Conservation (phyloP, 2,329 filamentous ascomycete genomes). For the Fusarium nelsonii region DNA sequence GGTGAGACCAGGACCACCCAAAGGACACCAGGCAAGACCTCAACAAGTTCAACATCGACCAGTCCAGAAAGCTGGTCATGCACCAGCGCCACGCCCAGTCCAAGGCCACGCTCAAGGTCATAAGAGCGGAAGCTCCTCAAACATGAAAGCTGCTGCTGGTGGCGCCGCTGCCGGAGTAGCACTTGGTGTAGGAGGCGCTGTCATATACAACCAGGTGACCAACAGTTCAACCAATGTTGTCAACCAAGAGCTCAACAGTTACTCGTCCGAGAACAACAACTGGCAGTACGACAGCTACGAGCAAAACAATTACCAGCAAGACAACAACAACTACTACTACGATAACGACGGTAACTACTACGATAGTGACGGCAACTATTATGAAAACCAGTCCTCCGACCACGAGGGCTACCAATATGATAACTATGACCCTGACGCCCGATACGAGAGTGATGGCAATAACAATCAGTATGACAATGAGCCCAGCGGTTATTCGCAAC, state of each 20-base stretch:
- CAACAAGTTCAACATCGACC: conserved; percentile 5
- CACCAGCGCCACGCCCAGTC: background rate
- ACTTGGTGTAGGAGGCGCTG: background rate
- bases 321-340: background rate
- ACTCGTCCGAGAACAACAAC: conserved; percentile 6
- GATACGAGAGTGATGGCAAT: background rate
- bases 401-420: background rate
- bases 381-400: conserved; percentile 3
- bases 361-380: background rate
- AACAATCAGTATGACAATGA: background rate
- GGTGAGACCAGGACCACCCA: background rate
- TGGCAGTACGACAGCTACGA: conserved; percentile 5
- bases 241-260: conserved; percentile 10
- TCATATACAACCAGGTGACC: conserved; percentile 10
- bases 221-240: conserved; percentile 17
- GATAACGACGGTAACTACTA: background rate
- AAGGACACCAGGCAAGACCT: conserved; percentile 1
- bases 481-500: background rate
- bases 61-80: background rate
- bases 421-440: background rate
- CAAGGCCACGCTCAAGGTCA: background rate
- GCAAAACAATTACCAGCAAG: background rate
- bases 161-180: conserved; percentile 9
- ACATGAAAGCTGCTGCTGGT: conserved; percentile 10
- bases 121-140: conserved; percentile 1